Percentiles rank a stretch among this genome's conserved stretches.
Conservation (phyloP, 768 basidiomycete genomes). For the Cantharellus anzutake region DNA sequence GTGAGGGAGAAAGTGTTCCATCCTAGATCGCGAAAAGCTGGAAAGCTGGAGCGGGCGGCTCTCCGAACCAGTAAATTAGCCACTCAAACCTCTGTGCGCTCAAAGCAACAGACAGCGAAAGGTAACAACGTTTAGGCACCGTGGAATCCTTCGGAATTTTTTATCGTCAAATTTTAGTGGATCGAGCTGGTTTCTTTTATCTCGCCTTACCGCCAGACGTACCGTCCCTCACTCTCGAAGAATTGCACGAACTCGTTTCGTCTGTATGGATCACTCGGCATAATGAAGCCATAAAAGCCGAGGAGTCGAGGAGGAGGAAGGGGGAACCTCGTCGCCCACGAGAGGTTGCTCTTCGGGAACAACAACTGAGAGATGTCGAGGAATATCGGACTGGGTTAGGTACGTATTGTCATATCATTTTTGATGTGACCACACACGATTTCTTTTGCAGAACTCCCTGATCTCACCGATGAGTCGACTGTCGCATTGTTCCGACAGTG, state of each 20-base stretch:
- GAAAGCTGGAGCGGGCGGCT: conserved; percentile 46
- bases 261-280: conserved; percentile 60
- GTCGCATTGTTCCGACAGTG: conserved; percentile 55
- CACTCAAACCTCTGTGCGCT: conserved; percentile 33
- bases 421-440: background rate
- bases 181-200: conserved; percentile 60
- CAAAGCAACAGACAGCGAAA: conserved; percentile 34
- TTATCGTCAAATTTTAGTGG: conserved; percentile 23
- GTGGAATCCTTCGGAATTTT: background rate
- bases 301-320: conserved; percentile 41
- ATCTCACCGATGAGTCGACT: conserved; percentile 53
- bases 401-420: conserved; percentile 19
- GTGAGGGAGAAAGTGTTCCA: conserved; percentile 63
- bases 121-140: conserved; percentile 21
- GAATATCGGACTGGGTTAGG: conserved; percentile 68
- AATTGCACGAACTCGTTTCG: conserved; percentile 42
- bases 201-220: conserved; percentile 43
- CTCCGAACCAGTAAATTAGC: conserved; percentile 50
- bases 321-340: conserved; percentile 57
- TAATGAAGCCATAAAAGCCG: conserved; percentile 42
- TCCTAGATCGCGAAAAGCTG: conserved; percentile 69
- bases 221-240: conserved; percentile 36
- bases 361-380: conserved; percentile 47
- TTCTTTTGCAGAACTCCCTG: conserved; percentile 41
- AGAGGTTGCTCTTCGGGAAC: conserved; percentile 49